phyloP scores from a whole-genome alignment of 768 basidiomycete species.

The Termitomyces heimii region DNA sequence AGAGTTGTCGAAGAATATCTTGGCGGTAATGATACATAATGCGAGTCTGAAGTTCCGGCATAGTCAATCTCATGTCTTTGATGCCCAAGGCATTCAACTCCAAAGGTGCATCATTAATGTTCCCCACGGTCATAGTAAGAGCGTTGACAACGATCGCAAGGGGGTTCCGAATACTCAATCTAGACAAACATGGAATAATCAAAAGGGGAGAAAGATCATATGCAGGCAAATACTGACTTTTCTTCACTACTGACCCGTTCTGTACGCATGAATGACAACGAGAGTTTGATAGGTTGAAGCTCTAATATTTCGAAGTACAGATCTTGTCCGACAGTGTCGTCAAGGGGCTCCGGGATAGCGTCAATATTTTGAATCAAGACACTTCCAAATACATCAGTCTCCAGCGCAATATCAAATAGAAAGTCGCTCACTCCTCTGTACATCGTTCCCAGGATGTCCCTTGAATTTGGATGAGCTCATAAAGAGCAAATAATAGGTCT shows the following conservation, averaged over 20 bases:
- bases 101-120: constrained; percentile 92
- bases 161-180: constrained; percentile 81
- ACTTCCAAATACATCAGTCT: constrained; percentile 29
- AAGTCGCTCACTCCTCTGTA: constrained; percentile 57
- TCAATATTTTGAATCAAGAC: constrained; percentile 67
- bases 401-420: neutral
- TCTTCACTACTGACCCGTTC: constrained; percentile 91
- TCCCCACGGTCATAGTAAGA: constrained; percentile 94
- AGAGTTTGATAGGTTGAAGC: constrained; percentile 88
- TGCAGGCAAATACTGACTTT: constrained; percentile 49
- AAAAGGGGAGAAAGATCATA: constrained; percentile 2
- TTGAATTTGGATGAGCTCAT: constrained; percentile 88
- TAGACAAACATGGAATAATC: constrained; percentile 18
- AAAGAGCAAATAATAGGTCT: constrained; percentile 87
- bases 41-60: constrained; percentile 79
- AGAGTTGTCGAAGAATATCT: constrained; percentile 89
- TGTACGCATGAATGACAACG: constrained; percentile 95
- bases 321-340: constrained; percentile 63
- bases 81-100: constrained; percentile 92
- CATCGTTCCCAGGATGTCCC: constrained; percentile 87
- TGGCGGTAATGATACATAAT: constrained; percentile 91
- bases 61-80: constrained; percentile 86
- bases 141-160: constrained; percentile 91
- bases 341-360: constrained; percentile 65
- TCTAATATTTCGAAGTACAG: constrained; percentile 95